A percentile compares a stretch with the other conserved stretches of the same genome.
Conservation (phyloP, 2,329 filamentous ascomycete genomes). For the Hymenoscyphus salicellus region DNA sequence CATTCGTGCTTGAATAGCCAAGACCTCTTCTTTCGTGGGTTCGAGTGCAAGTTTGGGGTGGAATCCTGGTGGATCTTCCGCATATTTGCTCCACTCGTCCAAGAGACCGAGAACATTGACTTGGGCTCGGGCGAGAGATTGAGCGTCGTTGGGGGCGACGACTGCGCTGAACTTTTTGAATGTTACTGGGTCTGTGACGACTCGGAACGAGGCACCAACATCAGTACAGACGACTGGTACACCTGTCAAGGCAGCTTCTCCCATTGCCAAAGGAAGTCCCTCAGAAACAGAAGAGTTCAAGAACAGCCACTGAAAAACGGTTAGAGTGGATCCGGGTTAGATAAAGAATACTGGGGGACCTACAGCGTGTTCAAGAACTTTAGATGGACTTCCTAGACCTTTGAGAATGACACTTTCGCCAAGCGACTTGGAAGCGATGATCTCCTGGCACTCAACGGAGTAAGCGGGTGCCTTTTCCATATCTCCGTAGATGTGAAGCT, state of each 20-base stretch:
- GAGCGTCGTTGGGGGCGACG: constrained; percentile 61
- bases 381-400: constrained; percentile 23
- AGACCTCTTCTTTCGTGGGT: constrained; percentile 49
- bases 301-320: constrained; percentile 42
- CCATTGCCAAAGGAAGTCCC: constrained; percentile 53
- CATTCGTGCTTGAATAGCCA: constrained; percentile 52
- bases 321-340: background rate
- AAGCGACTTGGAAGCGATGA: constrained; percentile 33
- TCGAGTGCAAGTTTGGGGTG: constrained; percentile 38
- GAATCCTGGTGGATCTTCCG: constrained; percentile 40
- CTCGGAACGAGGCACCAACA: constrained; percentile 53
- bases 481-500: constrained; percentile 60
- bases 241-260: constrained; percentile 53
- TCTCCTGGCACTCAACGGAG: constrained; percentile 54
- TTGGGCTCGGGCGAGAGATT: constrained; percentile 58
- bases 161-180: constrained; percentile 56
- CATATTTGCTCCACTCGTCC: constrained; percentile 58
- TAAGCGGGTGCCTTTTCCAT: constrained; percentile 61
- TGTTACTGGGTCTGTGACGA: constrained; percentile 51
- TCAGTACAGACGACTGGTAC: constrained; percentile 56
- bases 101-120: constrained; percentile 60
- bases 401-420: constrained; percentile 32
- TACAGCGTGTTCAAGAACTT: constrained; percentile 36
- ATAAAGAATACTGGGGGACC: background rate
- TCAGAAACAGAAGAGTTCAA: constrained; percentile 57